Conservation (phyloP, 306 rosid species). For the Mimosa bimucronata region DNA sequence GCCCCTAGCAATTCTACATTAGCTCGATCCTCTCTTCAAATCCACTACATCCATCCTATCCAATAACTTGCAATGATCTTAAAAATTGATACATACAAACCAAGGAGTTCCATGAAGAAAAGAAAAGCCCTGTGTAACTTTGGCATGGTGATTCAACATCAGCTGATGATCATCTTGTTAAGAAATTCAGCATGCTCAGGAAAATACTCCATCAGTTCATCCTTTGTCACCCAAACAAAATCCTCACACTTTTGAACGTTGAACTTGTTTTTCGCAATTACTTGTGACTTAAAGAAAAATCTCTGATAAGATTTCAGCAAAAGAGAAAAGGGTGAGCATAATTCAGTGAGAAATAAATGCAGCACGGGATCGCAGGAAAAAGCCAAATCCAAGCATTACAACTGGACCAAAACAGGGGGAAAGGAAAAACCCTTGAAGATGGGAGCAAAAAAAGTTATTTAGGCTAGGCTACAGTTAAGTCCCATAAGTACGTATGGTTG, state of each 20-base stretch:
- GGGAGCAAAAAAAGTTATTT: background rate
- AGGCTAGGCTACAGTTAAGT: background rate
- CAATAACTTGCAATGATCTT: constrained; percentile 25
- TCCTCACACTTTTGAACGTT: constrained; percentile 65
- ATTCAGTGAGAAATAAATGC: constrained; percentile 23
- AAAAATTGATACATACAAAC: constrained; percentile 18
- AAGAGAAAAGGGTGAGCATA: constrained; percentile 2
- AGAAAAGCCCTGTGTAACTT: background rate
- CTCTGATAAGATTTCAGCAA: constrained; percentile 49
- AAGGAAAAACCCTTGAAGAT: background rate
- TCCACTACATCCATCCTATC: constrained; percentile 7
- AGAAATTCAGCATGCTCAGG: constrained; percentile 80
- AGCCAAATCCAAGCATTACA: background rate
- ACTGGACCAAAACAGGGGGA: background rate
- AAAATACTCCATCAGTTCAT: constrained; percentile 77
- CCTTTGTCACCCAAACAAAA: constrained; percentile 93
- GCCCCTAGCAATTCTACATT: background rate
- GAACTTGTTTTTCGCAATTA: constrained; percentile 71
- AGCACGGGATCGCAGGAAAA: background rate
- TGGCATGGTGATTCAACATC: constrained; percentile 32
- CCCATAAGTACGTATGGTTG: background rate
- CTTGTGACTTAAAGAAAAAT: constrained; percentile 92
- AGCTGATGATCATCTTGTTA: constrained; percentile 84
- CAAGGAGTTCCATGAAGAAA: background rate
- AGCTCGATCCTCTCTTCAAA: constrained; percentile 26